Evolutionary conservation across 345 rosid species (phyloP).

Genomic region (Arabis hirsuta): DNA sequence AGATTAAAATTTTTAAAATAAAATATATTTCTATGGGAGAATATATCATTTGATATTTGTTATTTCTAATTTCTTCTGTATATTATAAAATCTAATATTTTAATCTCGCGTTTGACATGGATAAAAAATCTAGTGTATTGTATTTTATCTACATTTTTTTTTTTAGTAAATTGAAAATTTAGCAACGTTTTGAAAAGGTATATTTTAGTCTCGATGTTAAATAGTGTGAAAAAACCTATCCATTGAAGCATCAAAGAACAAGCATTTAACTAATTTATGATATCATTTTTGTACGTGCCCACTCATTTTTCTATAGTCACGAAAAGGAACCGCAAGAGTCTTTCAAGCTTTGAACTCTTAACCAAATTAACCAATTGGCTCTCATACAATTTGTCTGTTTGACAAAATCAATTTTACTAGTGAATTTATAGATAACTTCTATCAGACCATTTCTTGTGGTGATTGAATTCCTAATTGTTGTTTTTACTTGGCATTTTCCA

Average conservation of each 20-base stretch:
- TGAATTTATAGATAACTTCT: slow-evolving; percentile 17
- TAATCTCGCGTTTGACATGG: too few relatives aligned
- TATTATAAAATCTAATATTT: too few relatives aligned
- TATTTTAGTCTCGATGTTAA: background rate
- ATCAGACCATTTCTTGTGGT: slow-evolving; percentile 34
- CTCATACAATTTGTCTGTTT: background rate
- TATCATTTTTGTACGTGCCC: background rate
- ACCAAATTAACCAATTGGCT: slow-evolving; percentile 17
- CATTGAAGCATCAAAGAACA: background rate
- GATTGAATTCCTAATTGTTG: slow-evolving; percentile 10
- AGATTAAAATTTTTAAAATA: too few relatives aligned
- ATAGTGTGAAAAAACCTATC: background rate
- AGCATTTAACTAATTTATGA: background rate
- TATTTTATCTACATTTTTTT: too few relatives aligned
- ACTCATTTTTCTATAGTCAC: background rate
- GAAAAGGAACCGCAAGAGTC: background rate
- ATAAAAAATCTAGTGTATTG: too few relatives aligned
- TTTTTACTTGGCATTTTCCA: slow-evolving; percentile 24
- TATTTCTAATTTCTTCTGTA: too few relatives aligned
- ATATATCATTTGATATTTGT: too few relatives aligned
- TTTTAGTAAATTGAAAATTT: background rate
- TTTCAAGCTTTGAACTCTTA: background rate
- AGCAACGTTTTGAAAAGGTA: slow-evolving; percentile 8
- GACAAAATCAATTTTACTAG: background rate
- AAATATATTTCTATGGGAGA: too few relatives aligned